Evolutionary conservation across 768 basidiomycete species (phyloP), one percentile per base, ranked within the genome.

Genomic region (Tricholoma sp.): DNA sequence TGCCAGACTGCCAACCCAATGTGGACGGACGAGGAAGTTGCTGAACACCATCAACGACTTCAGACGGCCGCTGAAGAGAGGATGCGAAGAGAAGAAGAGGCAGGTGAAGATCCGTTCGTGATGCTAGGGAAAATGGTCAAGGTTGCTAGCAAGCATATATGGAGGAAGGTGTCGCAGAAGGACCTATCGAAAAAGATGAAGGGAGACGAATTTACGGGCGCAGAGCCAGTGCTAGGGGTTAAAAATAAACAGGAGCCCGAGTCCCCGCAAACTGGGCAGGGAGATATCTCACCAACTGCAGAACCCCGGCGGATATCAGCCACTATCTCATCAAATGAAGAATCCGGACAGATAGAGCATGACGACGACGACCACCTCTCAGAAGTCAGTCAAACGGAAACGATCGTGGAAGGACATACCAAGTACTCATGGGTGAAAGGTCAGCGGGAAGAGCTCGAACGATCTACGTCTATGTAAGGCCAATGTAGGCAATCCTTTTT

Each of bases 71-170:
- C 56, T 54, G 53, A 56, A 13, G 65, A 68, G 49, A 60, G 57
- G 28, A 55, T 54, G 58, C 56, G 50, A 45, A 55, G 62, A 58
- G 62, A 62, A 56, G 66, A 64, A 3, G 70, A 71, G 39, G 64
- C 60, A 33, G 53, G 66, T 36, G 80, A 81, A 57, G 81, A 82
- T 65, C 77, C 81, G 17, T 65, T 84, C 42, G 24, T 78, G 54
- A 63, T 68, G 17, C 63, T 86, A 42, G 83, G 82, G 55, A 79
- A 68, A 68, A 67, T 81, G 57, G 67, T 85, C 55, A 83, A 79
- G 65, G 80, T 66, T 33, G 75, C 80, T 15, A 74, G 82, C 65
- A 75, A 70, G 64, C 72, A 70, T 39, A 60, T 84, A 29, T 84
- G 82, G 83, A 75, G 68, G 63, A 78, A 72, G 64, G 68, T 83